Percentiles rank a stretch among this genome's conserved stretches.
Conservation (phyloP, 225 moss, liverwort and hornwort species). For the Physcomitrellopsis africana region DNA sequence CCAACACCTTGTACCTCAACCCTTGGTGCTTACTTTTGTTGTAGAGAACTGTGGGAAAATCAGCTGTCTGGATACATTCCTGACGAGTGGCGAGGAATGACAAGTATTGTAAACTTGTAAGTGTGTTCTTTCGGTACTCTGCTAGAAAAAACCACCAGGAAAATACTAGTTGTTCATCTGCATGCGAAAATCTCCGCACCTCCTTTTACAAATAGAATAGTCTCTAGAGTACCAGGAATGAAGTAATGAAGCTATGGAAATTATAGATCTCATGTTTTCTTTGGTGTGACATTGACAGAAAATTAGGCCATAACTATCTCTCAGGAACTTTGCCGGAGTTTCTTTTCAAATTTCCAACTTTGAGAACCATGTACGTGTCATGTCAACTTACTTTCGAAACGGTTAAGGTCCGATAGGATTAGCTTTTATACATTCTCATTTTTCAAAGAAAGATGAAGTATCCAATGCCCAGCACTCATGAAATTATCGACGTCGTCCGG, state of each 20-base stretch:
- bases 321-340: conserved; percentile 9
- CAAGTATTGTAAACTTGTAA: conserved; percentile 24
- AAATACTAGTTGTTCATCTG: no score
- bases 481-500: not conserved
- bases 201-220: no score
- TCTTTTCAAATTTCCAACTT: conserved; percentile 21
- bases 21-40: not conserved
- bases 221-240: not conserved
- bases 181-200: no score
- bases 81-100: conserved; percentile 24
- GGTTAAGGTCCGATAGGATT: not conserved
- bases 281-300: conserved; percentile 9
- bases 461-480: no score
- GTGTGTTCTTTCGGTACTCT: not conserved
- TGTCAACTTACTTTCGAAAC: not conserved
- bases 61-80: conserved; percentile 22
- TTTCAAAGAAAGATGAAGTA: no score
- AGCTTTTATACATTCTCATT: no score
- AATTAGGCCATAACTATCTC: conserved; percentile 21
- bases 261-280: not conserved
- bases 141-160: no score
- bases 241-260: not conserved
- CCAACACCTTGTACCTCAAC: not conserved
- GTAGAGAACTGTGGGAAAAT: conserved; percentile 30
- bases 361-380: conserved; percentile 12